Evolutionary conservation across 805 yeast species (phyloP).

Genomic region (Saccharomycopsis sp.): DNA sequence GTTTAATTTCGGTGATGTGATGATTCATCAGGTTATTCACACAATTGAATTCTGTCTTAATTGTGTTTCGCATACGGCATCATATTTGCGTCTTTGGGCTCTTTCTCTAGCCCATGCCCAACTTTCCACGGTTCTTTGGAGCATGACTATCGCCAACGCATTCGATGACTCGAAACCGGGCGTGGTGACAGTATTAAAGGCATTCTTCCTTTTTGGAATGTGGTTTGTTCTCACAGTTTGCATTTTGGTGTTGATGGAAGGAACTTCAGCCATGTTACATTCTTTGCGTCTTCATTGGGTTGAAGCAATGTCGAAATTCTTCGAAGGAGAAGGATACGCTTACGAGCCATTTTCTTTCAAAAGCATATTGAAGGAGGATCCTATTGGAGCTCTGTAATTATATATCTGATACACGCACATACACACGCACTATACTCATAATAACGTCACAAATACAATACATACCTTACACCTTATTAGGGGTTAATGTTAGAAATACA

Average conservation of each 20-base stretch:
- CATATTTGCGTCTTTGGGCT: slow-evolving; percentile 95
- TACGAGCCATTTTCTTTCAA: slow-evolving; percentile 82
- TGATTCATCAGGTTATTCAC: slow-evolving; percentile 96
- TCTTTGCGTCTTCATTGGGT: slow-evolving; percentile 99
- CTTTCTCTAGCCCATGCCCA: slow-evolving; percentile 95
- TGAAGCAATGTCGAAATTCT: slow-evolving; percentile 97
- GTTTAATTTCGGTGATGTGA: slow-evolving; percentile 82
- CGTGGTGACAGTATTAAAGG: slow-evolving; percentile 59
- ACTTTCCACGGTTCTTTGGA: slow-evolving; percentile 90
- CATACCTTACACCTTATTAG: too few species aligned
- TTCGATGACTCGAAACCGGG: slow-evolving; percentile 47
- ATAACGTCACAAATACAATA: too few species aligned
- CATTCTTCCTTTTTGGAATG: slow-evolving; percentile 80
- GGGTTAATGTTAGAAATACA: too few species aligned
- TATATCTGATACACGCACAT: too few species aligned
- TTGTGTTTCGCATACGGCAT: slow-evolving; percentile 98
- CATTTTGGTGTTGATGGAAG: slow-evolving; percentile 94
- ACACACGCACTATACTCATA: too few species aligned
- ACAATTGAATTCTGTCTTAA: slow-evolving; percentile 96
- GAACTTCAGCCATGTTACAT: slow-evolving; percentile 98
- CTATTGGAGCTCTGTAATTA: background rate
- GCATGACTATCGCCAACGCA: slow-evolving; percentile 83
- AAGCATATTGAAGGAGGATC: slow-evolving; percentile 22
- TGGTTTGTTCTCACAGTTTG: slow-evolving; percentile 92
- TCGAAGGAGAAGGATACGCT: slow-evolving; percentile 92